Base-by-base conservation (phyloP, 768 basidiomycete genomes). In the Dioszegia crocea region DNA sequence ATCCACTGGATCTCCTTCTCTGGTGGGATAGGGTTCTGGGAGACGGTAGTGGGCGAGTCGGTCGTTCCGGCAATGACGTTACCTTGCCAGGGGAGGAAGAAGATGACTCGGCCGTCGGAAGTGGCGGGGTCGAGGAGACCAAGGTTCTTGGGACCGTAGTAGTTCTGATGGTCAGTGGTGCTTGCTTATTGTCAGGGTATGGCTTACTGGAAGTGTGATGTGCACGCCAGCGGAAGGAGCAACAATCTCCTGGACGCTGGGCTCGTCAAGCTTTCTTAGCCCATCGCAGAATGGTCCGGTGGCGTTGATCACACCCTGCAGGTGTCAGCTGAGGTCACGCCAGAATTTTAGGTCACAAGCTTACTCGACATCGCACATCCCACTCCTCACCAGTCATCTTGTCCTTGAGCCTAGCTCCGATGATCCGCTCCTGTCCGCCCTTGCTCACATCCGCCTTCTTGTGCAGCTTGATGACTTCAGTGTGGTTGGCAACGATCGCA, bases 51-150 rank as follows among this genome's bases (percentile, higher is more conserved):
- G 0, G 88, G 87, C 0, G 88, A 82, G 76, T 99, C 94, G 8
- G 94, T 99, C 2, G 96, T 97, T 24, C 94, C 94, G 1, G 94
- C 94, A 62, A 99, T 92, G 39, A 92, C 92, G 80, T 88, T 91
- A 9, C 94, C 94, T 78, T 97, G 87, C 94, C 96, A 99, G 0
- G 94, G 94, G 10, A 99, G 84, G 83, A 99, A 96, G 83, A 97
- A 99, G 73, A 99, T 94, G 56, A 99, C 93, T 26, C 94, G 87
- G 0, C 94, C 94, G 64, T 99, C 94, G 0, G 89, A 91, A 3
- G 96, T 96, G 2, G 90, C 82, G 0, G 94, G 96, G 76, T 98
- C 96, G 44, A 98, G 83, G 4, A 98, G 83, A 43, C 96, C 94
- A 89, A 98, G 96, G 49, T 83, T 88, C 61, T 78, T 79, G 2